Percentiles rank a stretch among this genome's conserved stretches.
Conservation (phyloP, 1,284 basidiomycete species). For the Cutaneotrichosporon cavernicola region DNA sequence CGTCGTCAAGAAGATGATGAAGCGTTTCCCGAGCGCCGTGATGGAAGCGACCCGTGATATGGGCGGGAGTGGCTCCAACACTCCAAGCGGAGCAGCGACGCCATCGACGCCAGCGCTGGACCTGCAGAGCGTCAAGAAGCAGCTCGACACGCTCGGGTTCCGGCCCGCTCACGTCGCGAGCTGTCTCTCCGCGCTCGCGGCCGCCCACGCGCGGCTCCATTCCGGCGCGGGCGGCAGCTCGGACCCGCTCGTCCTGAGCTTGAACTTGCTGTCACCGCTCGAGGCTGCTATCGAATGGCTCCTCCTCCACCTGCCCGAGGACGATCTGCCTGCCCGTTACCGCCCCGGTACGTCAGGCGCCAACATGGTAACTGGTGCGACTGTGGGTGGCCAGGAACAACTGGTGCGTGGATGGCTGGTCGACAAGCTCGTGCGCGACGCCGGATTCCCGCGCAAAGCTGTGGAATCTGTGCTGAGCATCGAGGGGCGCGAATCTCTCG, state of each 20-base stretch:
- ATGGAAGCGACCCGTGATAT: conserved; percentile 50
- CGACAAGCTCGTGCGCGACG: conserved; percentile 77
- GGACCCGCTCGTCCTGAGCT: conserved; percentile 52
- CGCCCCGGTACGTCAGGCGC: conserved; percentile 67
- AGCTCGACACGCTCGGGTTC: conserved; percentile 54
- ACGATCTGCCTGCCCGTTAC: conserved; percentile 60
- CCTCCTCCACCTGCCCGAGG: conserved; percentile 58
- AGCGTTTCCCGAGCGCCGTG: conserved; percentile 52
- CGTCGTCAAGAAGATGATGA: conserved; percentile 66
- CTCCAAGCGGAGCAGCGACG: conserved; percentile 8
- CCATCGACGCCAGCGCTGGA: conserved; percentile 32
- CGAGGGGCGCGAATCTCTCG: conserved; percentile 44
- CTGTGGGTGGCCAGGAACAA: conserved; percentile 61
- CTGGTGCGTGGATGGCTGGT: conserved; percentile 76
- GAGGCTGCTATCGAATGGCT: conserved; percentile 57
- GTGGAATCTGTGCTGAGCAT: conserved; percentile 61
- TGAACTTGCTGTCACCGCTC: conserved; percentile 58
- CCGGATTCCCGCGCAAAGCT: conserved; percentile 73
- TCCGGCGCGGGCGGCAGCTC: conserved; percentile 19
- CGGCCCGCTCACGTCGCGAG: conserved; percentile 52
- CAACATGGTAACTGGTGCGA: conserved; percentile 60
- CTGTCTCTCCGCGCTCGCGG: conserved; percentile 43
- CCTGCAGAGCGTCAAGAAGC: conserved; percentile 32
- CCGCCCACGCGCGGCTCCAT: conserved; percentile 45
- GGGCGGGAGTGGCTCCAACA: conserved; percentile 31